A percentile compares a stretch with the other conserved stretches of the same genome.
These are phyloP conservation scores for Ceratocystis cubensis DNA, from an alignment of 2,329 filamentous ascomycete genomes.

Conservation along the genomic window DNA sequence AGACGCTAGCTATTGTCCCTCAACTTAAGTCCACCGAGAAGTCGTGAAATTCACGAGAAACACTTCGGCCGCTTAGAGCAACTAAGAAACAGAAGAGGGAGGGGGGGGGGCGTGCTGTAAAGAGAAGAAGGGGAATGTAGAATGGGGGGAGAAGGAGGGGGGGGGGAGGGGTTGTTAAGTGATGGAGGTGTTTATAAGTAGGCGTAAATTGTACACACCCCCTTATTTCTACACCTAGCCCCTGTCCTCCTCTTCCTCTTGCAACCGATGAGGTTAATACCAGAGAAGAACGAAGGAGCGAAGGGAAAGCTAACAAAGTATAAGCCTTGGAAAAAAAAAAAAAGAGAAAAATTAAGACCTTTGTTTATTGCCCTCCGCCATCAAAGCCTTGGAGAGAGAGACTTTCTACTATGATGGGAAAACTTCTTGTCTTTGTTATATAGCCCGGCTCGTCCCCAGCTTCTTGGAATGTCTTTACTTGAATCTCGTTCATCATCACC, in stretches of 20 bases:
- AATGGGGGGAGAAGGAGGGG: neutral
- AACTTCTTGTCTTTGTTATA: constrained; percentile 1
- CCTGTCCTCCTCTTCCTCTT: neutral
- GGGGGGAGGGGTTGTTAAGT: neutral
- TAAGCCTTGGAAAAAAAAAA: neutral
- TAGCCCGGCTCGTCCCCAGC: neutral
- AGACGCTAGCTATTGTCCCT: neutral
- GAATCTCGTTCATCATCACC: constrained; percentile 9
- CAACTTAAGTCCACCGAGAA: neutral
- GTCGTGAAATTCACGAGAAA: neutral
- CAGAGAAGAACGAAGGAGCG: neutral
- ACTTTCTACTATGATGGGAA: neutral
- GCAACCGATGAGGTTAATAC: neutral
- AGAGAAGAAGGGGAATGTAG: neutral
- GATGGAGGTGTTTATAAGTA: neutral
- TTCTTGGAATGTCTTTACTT: constrained; percentile 1
- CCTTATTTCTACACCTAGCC: neutral
- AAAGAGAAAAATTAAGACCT: neutral
- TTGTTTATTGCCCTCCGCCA: constrained; percentile 1
- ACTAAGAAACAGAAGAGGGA: neutral
- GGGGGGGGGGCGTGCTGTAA: neutral
- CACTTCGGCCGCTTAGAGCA: neutral
- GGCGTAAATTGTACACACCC: neutral
- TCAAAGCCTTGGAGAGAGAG: constrained; percentile 1
- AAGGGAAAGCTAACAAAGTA: constrained; percentile 3